Evolutionary conservation across 768 basidiomycete genomes (phyloP), one percentile per base, ranked within the genome.

Genomic region (Leccinum barrowsii): DNA sequence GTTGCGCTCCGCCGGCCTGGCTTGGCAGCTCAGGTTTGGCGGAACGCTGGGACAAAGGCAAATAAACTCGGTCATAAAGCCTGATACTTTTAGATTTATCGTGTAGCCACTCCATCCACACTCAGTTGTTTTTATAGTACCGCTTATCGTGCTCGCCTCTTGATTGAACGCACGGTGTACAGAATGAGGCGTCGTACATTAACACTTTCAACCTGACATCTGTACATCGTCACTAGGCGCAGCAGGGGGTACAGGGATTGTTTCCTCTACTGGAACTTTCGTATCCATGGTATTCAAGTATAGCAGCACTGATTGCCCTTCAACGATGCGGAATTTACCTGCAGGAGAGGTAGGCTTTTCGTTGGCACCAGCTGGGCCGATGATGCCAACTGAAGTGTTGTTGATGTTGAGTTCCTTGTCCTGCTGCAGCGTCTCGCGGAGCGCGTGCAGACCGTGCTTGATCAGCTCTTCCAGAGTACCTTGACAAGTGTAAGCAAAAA

Each of bases 381-480:
- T 80, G 69, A 99, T 91, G 30, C 94, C 95, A 65, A 98, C 86
- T 2, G 92, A 94, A 1, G 97, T 99, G 78, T 99, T 99, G 71
- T 90, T 85, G 65, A 87, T 77, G 17, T 87, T 94, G 57, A 98
- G 86, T 67, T 92, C 94, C 74, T 99, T 99, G 78, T 98, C 97
- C 70, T 99, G 97, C 68, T 98, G 97, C 37, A 99, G 84, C 2
- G 97, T 98, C 72, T 98, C 96, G 30, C 94, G 87, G 15, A 99
- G 83, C 12, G 97, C 96, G 59, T 94, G 90, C 40, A 99, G 82
- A 15, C 97, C 97, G 69, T 99, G 97, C 63, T 82, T 84, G 73
- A 98, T 86, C 34, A 99, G 81, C 42, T 94, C 87, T 71, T 95
- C 90, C 53, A 98, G 79, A 44, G 84, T 82, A 72, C 85, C 94